phyloP scores from a whole-genome alignment of 192 early-diverging fungal genomes.

The Cladochytrium replicatum region DNA sequence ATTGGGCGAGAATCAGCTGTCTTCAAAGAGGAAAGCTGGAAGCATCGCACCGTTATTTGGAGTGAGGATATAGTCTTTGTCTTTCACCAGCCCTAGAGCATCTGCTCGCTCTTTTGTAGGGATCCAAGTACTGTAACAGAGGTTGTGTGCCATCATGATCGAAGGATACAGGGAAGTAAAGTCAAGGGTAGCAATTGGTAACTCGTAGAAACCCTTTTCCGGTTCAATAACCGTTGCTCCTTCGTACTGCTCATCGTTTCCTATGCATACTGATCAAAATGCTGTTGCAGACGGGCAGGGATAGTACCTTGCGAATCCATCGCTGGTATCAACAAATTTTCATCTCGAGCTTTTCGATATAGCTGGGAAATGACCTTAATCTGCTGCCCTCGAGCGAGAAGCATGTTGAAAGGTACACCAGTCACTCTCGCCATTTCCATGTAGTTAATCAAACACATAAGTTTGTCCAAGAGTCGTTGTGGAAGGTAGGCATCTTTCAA shows the following conservation, averaged over 20 bases:
- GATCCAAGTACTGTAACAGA: slow-evolving; percentile 91
- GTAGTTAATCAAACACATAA: slow-evolving; percentile 94
- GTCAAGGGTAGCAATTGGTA: slow-evolving; percentile 96
- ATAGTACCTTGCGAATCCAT: slow-evolving; percentile 60
- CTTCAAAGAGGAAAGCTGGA: too few relatives aligned
- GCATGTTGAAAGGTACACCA: slow-evolving; percentile 89
- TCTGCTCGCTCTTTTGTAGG: slow-evolving; percentile 39
- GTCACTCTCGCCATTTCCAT: slow-evolving; percentile 99
- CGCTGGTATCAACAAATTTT: slow-evolving; percentile 83
- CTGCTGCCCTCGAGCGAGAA: slow-evolving; percentile 90
- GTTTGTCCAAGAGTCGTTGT: slow-evolving; percentile 87
- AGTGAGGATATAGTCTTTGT: slow-evolving; percentile 78
- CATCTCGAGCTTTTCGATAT: slow-evolving; percentile 70
- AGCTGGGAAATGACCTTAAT: slow-evolving; percentile 98
- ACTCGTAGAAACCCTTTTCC: slow-evolving; percentile 81
- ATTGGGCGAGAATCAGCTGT: slow-evolving; percentile 1
- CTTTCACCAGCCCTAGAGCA: slow-evolving; percentile 43
- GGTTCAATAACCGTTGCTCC: slow-evolving; percentile 97
- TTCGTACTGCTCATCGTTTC: slow-evolving; percentile 79
- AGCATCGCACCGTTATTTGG: slow-evolving; percentile 82
- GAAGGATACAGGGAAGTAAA: slow-evolving; percentile 97
- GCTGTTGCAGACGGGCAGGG: not conserved
- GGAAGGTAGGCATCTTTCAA: slow-evolving; percentile 95
- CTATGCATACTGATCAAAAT: slow-evolving; percentile 17
- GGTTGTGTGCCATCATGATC: slow-evolving; percentile 99